Evolutionary conservation across 2,329 filamentous ascomycete species (phyloP).

Genomic region (Colletotrichum tofieldiae): DNA sequence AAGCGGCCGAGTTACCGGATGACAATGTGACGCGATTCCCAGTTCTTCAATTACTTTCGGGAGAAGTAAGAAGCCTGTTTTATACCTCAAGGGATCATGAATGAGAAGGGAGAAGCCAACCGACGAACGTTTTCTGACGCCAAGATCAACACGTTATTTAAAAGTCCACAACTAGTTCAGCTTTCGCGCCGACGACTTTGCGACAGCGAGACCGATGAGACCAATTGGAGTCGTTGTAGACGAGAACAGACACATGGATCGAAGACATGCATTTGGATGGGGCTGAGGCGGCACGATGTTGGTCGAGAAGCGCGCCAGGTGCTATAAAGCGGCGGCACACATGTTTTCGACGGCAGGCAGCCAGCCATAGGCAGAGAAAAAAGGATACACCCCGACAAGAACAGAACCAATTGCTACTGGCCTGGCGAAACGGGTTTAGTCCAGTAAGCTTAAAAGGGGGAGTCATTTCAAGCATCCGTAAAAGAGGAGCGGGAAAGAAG

Average conservation of each 20-base stretch:
- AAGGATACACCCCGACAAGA: neutral
- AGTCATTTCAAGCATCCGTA: constrained; percentile 4
- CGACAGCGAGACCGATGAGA: neutral
- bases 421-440: neutral
- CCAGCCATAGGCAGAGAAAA: neutral
- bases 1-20: too few species aligned
- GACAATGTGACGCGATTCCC: too few species aligned
- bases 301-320: constrained; percentile 1
- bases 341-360: neutral
- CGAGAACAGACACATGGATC: neutral
- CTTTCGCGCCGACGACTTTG: neutral
- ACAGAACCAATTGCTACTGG: neutral
- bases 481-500: neutral
- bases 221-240: neutral
- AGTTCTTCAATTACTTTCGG: too few species aligned
- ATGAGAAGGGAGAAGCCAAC: too few species aligned
- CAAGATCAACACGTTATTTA: neutral
- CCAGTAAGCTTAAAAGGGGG: neutral
- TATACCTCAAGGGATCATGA: too few species aligned
- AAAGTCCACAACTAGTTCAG: neutral
- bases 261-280: neutral
- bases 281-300: constrained; percentile 12
- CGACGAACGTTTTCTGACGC: neutral
- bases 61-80: too few species aligned
- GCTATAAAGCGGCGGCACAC: neutral